phyloP scores from a whole-genome alignment of 148 eudicot genomes.

The Spergularia marina region DNA sequence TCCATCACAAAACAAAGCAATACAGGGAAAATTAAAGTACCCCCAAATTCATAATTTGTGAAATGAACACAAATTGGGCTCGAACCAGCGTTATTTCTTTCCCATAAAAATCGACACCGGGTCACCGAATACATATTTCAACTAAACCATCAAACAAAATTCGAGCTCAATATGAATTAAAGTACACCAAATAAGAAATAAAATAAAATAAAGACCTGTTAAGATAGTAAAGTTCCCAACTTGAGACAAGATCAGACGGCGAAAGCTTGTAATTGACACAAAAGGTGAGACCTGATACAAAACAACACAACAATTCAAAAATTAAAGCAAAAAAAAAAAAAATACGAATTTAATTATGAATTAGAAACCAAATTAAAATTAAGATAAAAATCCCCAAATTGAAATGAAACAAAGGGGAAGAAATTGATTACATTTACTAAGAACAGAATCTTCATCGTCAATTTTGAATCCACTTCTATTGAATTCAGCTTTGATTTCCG shows the following conservation, averaged over 20 bases:
- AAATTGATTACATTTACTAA: slow-evolving; percentile 52
- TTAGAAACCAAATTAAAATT: neutral
- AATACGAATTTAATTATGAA: neutral
- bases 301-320: neutral
- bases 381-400: neutral
- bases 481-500: slow-evolving; percentile 81
- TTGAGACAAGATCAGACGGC: slow-evolving; percentile 77
- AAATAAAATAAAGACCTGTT: slow-evolving; percentile 49
- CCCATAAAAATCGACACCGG: neutral
- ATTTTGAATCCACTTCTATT: slow-evolving; percentile 51
- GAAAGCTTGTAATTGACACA: slow-evolving; percentile 81
- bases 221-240: slow-evolving; percentile 84
- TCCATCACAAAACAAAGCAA: too few relatives aligned
- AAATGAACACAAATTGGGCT: too few relatives aligned
- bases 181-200: neutral
- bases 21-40: too few relatives aligned
- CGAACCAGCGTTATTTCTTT: too few relatives aligned
- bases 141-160: neutral
- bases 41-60: too few relatives aligned
- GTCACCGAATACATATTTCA: neutral
- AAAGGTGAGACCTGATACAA: slow-evolving; percentile 63
- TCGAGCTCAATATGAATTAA: neutral
- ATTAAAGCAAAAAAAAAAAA: neutral
- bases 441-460: slow-evolving; percentile 56
- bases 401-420: neutral